These are phyloP conservation scores for Pleurotus cornucopiae DNA, from an alignment of 768 basidiomycete genomes.

Conservation along the genomic window DNA sequence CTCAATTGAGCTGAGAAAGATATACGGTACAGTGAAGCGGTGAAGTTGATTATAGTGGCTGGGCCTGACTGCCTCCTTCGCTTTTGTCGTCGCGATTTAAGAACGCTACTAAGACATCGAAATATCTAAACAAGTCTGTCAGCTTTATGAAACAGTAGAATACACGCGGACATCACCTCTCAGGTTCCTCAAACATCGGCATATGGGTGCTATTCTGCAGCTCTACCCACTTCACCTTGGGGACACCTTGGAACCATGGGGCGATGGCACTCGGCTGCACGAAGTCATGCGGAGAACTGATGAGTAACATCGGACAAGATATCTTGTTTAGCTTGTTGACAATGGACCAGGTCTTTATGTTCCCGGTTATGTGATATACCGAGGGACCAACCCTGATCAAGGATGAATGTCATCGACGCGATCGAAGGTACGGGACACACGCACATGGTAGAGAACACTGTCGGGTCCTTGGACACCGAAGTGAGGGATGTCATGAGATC, in stretches of 20 bases:
- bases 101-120: neutral
- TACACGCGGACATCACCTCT: conserved; percentile 10
- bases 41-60: too few relatives aligned
- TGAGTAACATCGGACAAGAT: conserved; percentile 16
- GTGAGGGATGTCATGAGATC: conserved; percentile 23
- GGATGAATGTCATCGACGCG: too few relatives aligned
- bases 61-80: too few relatives aligned
- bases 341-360: conserved; percentile 18
- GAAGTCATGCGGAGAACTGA: conserved; percentile 18
- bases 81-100: neutral
- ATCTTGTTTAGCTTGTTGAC: conserved; percentile 18
- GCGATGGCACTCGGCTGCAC: conserved; percentile 15
- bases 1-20: too few relatives aligned
- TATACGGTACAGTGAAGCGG: too few relatives aligned
- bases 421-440: conserved; percentile 8
- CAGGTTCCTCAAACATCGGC: conserved; percentile 19
- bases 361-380: conserved; percentile 25
- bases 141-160: too few relatives aligned
- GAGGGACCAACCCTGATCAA: conserved; percentile 28
- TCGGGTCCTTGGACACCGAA: conserved; percentile 22
- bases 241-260: conserved; percentile 21
- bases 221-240: conserved; percentile 30
- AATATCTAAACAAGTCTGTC: neutral
- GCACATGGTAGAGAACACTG: conserved; percentile 29
- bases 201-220: conserved; percentile 25